Evolutionary conservation across 2,329 filamentous ascomycete species (phyloP).

Genomic region (Clonostachys sp.): DNA sequence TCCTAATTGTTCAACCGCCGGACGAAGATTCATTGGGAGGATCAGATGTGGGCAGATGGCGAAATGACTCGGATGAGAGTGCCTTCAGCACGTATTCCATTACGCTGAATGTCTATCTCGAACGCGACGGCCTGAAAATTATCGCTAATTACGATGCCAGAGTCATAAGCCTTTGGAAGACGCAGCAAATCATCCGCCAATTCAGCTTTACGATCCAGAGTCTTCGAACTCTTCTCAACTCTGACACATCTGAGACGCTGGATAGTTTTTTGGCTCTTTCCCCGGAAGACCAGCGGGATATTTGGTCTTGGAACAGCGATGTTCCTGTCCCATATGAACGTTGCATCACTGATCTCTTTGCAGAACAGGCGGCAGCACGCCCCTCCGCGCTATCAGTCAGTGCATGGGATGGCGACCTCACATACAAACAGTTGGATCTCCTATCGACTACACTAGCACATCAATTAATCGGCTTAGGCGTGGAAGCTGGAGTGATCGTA

Average conservation of each 20-base stretch:
- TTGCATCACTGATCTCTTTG: neutral
- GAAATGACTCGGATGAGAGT: too few species aligned
- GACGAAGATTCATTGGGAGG: too few species aligned
- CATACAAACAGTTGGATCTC: slow-evolving; percentile 4
- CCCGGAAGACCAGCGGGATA: neutral
- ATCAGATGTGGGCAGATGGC: too few species aligned
- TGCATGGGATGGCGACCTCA: slow-evolving; percentile 6
- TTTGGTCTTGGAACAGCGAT: neutral
- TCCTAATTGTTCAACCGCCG: too few species aligned
- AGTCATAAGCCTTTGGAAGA: too few species aligned
- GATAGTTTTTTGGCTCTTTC: too few species aligned
- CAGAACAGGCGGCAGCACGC: neutral
- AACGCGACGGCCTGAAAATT: too few species aligned
- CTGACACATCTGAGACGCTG: too few species aligned
- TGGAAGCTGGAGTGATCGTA: slow-evolving; percentile 1
- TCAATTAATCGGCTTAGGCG: neutral
- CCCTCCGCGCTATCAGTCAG: slow-evolving; percentile 22
- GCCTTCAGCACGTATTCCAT: neutral
- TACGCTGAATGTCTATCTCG: neutral
- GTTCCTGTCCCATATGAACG: neutral
- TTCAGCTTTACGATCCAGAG: too few species aligned
- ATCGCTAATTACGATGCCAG: too few species aligned
- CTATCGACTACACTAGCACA: neutral
- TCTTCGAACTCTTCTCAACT: too few species aligned
- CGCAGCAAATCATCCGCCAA: too few species aligned